These are phyloP conservation scores for Populus ilicifolia DNA, from an alignment of 345 rosid species.

Conservation along the genomic window DNA sequence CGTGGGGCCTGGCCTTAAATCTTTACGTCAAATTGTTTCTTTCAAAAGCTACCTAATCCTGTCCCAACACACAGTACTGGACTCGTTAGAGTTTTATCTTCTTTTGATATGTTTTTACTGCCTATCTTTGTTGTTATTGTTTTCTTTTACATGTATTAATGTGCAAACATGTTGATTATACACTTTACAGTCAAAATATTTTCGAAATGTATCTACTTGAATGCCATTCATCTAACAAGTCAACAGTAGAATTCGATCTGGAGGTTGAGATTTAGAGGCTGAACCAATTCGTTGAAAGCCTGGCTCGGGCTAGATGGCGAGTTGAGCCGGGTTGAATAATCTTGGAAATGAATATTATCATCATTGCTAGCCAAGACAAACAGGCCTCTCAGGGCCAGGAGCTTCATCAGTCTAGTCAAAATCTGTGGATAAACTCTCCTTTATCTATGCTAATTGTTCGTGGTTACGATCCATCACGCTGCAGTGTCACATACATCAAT, in stretches of 20 bases:
- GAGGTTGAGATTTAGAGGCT: too few relatives aligned
- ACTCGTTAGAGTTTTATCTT: conserved; percentile 29
- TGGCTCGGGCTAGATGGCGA: too few relatives aligned
- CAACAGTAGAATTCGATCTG: too few relatives aligned
- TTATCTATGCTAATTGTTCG: background rate
- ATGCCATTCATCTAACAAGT: too few relatives aligned
- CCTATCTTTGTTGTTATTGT: conserved; percentile 8
- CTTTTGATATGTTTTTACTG: conserved; percentile 39
- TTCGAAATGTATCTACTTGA: too few relatives aligned
- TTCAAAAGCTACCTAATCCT: conserved; percentile 17
- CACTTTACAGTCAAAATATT: too few relatives aligned
- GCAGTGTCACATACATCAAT: conserved; percentile 24
- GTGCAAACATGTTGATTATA: too few relatives aligned
- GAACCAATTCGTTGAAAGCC: too few relatives aligned
- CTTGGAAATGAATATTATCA: too few relatives aligned
- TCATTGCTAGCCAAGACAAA: too few relatives aligned
- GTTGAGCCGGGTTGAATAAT: too few relatives aligned
- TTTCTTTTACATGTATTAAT: background rate
- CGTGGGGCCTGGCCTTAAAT: conserved; percentile 2
- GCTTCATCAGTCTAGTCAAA: conserved; percentile 26
- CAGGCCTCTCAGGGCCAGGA: too few relatives aligned
- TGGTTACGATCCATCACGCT: conserved; percentile 5
- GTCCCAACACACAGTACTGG: conserved; percentile 9
- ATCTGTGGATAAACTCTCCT: conserved; percentile 7
- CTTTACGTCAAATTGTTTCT: conserved; percentile 11